Evolutionary conservation across 2,329 filamentous ascomycete genomes (phyloP).

Genomic region (Sarocladium strictum): DNA sequence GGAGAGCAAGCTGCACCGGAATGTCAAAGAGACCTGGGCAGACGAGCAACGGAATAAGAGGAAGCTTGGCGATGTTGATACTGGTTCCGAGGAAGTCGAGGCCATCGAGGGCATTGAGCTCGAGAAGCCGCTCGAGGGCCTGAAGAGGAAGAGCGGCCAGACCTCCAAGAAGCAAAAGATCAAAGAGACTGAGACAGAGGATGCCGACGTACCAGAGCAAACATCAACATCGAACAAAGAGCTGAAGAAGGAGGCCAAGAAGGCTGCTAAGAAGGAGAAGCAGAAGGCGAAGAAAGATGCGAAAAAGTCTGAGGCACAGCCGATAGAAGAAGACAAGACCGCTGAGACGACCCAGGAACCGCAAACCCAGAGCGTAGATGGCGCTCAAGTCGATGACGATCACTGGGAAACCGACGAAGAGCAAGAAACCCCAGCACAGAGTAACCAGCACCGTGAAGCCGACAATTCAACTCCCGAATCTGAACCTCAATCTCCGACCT

Average conservation of each 20-base stretch:
- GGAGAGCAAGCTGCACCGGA: conserved; percentile 71
- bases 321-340: conserved; percentile 14
- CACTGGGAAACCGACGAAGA: conserved; percentile 8
- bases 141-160: conserved; percentile 38
- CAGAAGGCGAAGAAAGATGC: conserved; percentile 32
- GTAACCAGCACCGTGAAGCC: neutral
- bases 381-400: conserved; percentile 12
- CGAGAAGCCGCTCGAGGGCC: conserved; percentile 58
- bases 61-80: conserved; percentile 56
- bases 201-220: conserved; percentile 38
- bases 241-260: conserved; percentile 46
- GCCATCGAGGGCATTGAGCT: conserved; percentile 48
- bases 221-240: conserved; percentile 45
- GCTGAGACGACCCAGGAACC: conserved; percentile 11
- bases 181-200: conserved; percentile 14
- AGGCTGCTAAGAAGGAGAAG: conserved; percentile 40
- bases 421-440: conserved; percentile 5
- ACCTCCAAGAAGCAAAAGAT: conserved; percentile 45
- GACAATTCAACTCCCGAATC: conserved; percentile 39
- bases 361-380: conserved; percentile 7
- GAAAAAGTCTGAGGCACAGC: conserved; percentile 22
- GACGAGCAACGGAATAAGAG: conserved; percentile 72
- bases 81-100: conserved; percentile 32
- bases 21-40: conserved; percentile 88
- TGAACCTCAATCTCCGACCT: conserved; percentile 41